A percentile compares a stretch with the other conserved stretches of the same genome.
Evolutionary conservation across 1,139 yeast species (phyloP).

Genomic region (Blastobotrys ciferrii): DNA sequence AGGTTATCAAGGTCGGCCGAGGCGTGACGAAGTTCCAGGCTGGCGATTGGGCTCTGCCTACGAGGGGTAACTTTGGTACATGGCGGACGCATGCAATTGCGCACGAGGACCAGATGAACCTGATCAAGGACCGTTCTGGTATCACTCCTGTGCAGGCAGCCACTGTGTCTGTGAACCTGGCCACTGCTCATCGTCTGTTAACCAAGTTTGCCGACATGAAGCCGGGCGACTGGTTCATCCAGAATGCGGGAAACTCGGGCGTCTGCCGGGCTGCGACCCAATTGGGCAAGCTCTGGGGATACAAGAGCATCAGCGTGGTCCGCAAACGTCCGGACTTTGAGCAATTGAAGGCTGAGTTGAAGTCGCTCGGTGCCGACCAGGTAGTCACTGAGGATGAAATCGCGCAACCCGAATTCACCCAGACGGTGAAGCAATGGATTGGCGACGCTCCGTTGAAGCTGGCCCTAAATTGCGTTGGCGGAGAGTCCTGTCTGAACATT

Average conservation of each 20-base stretch:
- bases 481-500: conserved; percentile 73
- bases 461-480: conserved; percentile 92
- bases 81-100: conserved; percentile 80
- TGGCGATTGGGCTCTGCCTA: conserved; percentile 91
- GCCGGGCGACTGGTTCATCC: conserved; percentile 88
- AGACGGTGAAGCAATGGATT: conserved; percentile 57
- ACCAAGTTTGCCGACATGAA: conserved; percentile 61
- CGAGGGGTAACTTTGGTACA: conserved; percentile 66
- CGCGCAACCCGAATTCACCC: conserved; percentile 56
- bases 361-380: conserved; percentile 72
- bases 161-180: conserved; percentile 85
- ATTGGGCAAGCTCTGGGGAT: conserved; percentile 71
- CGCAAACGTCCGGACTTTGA: conserved; percentile 78
- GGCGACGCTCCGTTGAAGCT: conserved; percentile 54
- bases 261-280: conserved; percentile 92
- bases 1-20: conserved; percentile 67
- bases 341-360: conserved; percentile 56
- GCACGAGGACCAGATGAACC: conserved; percentile 40
- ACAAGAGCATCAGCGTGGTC: conserved; percentile 81
- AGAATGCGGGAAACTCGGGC: conserved; percentile 94
- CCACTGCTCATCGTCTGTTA: conserved; percentile 87
- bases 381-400: conserved; percentile 88
- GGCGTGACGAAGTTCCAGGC: conserved; percentile 43
- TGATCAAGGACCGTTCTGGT: conserved; percentile 44
- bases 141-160: conserved; percentile 63